Base-by-base conservation (phyloP, 2,329 filamentous ascomycete species). In the Monosporascus sp. region DNA sequence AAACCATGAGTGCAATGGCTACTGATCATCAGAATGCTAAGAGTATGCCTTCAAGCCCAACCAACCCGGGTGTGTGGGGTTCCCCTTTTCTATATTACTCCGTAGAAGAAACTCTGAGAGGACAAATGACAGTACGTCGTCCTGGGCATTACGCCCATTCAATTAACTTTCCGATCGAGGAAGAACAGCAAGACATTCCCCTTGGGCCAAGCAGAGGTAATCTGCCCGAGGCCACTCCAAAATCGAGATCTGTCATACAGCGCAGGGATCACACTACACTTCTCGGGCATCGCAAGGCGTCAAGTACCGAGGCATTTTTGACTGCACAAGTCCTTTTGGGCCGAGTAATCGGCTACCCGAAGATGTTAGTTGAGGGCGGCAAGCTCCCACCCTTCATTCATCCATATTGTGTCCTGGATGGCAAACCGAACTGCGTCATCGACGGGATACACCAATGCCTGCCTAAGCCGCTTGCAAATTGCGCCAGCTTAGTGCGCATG, bases 381-480 rank as follows among this genome's bases (percentile, higher is more conserved):
- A 51, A 48, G 17, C 55, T 67, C 0, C 65, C 65, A 2, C 61
- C 64, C 2, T 66, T 66, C 44, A 65, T 68, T n/a, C 60, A 60
- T 44, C 63, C 65, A 3, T 53, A 51, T 3, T 67, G 65, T 24
- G 58, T 59, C 2, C 45, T 60, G 22, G 52, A 61, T 7, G 51
- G 51, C 17, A 46, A 14, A 8, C 48, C 54, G 0, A 45, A 56
- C 3, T 64, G 59, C 27, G 48, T 51, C 8, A 44, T 50, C 2
- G 57, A 60, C 24, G 63, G 58, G 1, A 55, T 55, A 43, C 63
- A 67, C 38, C 55, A 58, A 20, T 68, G 65, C 54, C 43, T 67
- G 3, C 57, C 61, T 2, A 54, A 63, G 22, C 54, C 55, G 0
- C 49, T 68, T 20, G 63, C 64, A 14, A 63, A 63, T n/a, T 66